Conservation (phyloP, 1,139 yeast genomes). For the Diutina rugosa region DNA sequence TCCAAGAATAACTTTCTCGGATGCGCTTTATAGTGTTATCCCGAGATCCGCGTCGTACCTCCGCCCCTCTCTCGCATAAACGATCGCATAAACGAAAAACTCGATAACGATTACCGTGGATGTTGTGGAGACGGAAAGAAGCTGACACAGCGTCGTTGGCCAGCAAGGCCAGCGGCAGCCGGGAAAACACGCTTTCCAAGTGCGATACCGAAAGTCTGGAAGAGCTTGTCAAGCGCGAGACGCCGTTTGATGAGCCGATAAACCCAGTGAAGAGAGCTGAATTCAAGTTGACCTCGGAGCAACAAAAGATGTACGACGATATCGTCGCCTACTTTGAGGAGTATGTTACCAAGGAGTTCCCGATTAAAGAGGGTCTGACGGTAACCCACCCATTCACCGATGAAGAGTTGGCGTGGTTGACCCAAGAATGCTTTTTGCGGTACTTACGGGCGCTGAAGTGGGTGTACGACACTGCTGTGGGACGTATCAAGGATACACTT, state of each 20-base stretch:
- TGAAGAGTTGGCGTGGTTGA: conserved; percentile 30
- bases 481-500: conserved; percentile 27
- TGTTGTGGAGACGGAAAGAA: background rate
- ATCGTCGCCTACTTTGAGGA: conserved; percentile 6
- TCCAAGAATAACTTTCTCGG: conserved; percentile 2
- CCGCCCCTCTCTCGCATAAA: background rate
- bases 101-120: background rate
- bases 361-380: conserved; percentile 6
- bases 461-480: conserved; percentile 25
- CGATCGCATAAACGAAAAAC: background rate
- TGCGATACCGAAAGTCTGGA: background rate
- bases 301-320: conserved; percentile 6
- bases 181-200: conserved; percentile 3
- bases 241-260: conserved; percentile 29
- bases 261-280: conserved; percentile 20
- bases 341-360: conserved; percentile 5
- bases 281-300: conserved; percentile 7
- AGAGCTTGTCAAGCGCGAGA: conserved; percentile 18
- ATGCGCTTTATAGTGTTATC: conserved; percentile 1
- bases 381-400: conserved; percentile 6
- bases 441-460: conserved; percentile 37
- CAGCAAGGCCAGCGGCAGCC: background rate
- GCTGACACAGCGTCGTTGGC: background rate
- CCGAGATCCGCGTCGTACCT: conserved; percentile 1
- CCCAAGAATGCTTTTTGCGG: conserved; percentile 34